Evolutionary conservation across 306 rosid genomes (phyloP).

Genomic region (Albizia julibrissin): DNA sequence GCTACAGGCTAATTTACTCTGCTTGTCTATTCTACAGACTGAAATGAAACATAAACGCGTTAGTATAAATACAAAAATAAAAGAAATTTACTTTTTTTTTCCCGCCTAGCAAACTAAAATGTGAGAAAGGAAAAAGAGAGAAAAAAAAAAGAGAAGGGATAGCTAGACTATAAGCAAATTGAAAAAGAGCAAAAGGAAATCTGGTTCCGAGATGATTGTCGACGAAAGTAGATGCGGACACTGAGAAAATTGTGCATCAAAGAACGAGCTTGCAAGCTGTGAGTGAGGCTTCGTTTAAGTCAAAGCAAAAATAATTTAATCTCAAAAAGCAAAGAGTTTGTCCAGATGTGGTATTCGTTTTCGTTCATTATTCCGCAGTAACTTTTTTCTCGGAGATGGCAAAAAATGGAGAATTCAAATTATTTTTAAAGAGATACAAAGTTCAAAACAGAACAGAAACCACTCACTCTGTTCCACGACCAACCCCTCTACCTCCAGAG

Average conservation of each 20-base stretch:
- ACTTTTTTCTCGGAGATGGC: conserved; percentile 36
- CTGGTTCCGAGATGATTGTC: conserved; percentile 61
- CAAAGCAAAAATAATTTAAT: conserved; percentile 42
- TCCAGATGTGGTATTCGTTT: conserved; percentile 53
- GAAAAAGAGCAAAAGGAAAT: conserved; percentile 18
- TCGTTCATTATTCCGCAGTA: conserved; percentile 38
- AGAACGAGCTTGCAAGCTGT: conserved; percentile 46
- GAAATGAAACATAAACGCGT: conserved; percentile 32
- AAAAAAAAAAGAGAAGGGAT: conserved; percentile 23
- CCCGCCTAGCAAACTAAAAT: conserved; percentile 25
- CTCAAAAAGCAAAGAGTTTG: conserved; percentile 31
- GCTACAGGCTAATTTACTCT: conserved; percentile 26
- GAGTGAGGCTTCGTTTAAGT: conserved; percentile 37
- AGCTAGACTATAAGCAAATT: not conserved
- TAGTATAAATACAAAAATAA: not conserved
- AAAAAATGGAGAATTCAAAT: conserved; percentile 28
- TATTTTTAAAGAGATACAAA: not conserved
- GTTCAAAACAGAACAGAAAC: conserved; percentile 23
- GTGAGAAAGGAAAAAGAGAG: conserved; percentile 22
- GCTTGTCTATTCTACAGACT: conserved; percentile 12
- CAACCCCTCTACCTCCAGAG: not conserved
- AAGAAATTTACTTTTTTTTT: not conserved
- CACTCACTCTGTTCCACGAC: conserved; percentile 9
- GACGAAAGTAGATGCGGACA: conserved; percentile 44
- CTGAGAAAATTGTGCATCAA: conserved; percentile 40